phyloP scores from a whole-genome alignment of 495 filamentous ascomycete genomes.

The Cercophora sp. region DNA sequence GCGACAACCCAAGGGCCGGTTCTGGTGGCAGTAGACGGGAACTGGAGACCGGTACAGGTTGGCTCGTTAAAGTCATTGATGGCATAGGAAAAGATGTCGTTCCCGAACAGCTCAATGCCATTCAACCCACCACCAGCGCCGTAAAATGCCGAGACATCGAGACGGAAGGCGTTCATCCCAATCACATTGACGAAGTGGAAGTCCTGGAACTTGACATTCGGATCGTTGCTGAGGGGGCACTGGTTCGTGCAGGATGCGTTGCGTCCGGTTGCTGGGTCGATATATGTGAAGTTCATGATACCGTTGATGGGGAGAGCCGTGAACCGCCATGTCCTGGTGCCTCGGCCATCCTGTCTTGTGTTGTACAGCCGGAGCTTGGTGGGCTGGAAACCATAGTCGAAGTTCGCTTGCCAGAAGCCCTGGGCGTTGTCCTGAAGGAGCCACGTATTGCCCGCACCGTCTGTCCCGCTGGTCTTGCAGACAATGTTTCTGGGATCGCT shows the following conservation, averaged over 20 bases:
- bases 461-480: conserved; percentile 64
- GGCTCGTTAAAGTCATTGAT: conserved; percentile 87
- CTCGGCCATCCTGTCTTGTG: conserved; percentile 77
- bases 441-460: conserved; percentile 74
- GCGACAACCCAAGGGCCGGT: conserved; percentile 72
- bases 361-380: conserved; percentile 88
- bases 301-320: conserved; percentile 78
- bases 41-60: conserved; percentile 62
- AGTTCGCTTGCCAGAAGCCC: conserved; percentile 81
- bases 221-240: conserved; percentile 72
- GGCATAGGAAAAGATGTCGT: conserved; percentile 82
- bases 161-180: conserved; percentile 81
- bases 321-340: conserved; percentile 81
- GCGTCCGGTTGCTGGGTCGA: conserved; percentile 63
- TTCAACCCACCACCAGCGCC: conserved; percentile 81
- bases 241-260: conserved; percentile 66
- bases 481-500: conserved; percentile 78
- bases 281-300: conserved; percentile 95
- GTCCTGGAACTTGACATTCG: conserved; percentile 68
- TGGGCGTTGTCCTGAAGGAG: conserved; percentile 72
- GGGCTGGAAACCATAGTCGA: conserved; percentile 76
- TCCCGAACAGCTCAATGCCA: conserved; percentile 85
- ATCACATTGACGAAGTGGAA: conserved; percentile 85
- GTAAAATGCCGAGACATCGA: conserved; percentile 84
- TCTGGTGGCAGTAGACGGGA: conserved; percentile 58